Base-by-base conservation (phyloP, 768 basidiomycete genomes). In the Calvatia gigantea region DNA sequence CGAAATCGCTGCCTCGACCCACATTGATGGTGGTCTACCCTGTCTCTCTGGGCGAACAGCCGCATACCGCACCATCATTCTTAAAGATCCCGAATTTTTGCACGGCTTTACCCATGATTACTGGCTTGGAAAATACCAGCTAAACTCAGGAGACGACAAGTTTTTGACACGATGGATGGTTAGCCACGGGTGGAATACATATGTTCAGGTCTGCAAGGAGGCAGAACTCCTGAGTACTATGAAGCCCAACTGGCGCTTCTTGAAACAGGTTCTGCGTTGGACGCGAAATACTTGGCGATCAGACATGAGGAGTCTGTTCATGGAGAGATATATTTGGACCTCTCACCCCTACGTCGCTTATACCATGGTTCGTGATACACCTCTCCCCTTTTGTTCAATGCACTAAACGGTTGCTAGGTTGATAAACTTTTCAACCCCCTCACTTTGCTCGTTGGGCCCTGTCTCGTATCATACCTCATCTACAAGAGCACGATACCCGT, bases 111-210 rank as follows among this genome's bases (percentile, higher is more conserved):
- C 93, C 14, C 91, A 95, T 69, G 94, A 96, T 69, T 91, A 85
- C 66, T 94, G 93, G 93, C 71, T 94, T 32, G 91, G 87, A 53
- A 95, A 94, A 72, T 96, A 95, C 71, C 93, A 95, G 69, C 84
- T 94, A 60, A 95, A 95, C 69, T 93, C 90, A 2, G 92, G 93
- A 21, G 93, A 94, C 71, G 91, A 93, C 77, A 94, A 96, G 71
- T 96, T 93, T 73, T 74, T 96, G 66, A 98, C 94, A 15, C 77
- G 94, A 42, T 96, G 94, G 94, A 94, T 95, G 91, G 94, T 96
- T 57, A 86, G 84, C 65, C 93, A 95, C 64, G 92, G 93, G 14
- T 96, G 94, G 94, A 87, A 79, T 68, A 95, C 92, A n/a, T 94
- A 92, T 67, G 90, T 95, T 29, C 91, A 93, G 67, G 83, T 82